Base-by-base conservation (phyloP, 2,329 filamentous ascomycete species). In the Claviceps sp. region DNA sequence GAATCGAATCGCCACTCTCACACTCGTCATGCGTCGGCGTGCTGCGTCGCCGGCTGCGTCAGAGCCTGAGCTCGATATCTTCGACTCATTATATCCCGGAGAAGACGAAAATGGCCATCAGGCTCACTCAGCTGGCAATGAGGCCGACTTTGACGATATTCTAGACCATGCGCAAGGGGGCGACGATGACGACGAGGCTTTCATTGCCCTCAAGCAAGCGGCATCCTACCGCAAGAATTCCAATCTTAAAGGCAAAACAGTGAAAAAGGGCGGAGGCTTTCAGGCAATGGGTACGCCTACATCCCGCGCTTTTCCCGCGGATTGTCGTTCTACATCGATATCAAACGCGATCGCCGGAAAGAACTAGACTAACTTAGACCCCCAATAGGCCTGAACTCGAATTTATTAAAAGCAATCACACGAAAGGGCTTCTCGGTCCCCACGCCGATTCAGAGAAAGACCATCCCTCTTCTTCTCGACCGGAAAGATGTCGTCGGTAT, bases 401-500 rank as follows among this genome's bases (percentile, higher is more conserved):
- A 86, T 59, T 75, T 98, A 4, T 75, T 98, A 24, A 93, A 94
- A 63, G 89, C 93, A 2, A 97, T 98, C 58, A 80, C 87, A 13
- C 80, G 87, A 60, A 98, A 97, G 70, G 94, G 93, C 16, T 98
- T 96, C 69, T 89, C 86, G 0, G 88, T 97, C 2, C 94, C 94
- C 4, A 98, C 93, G 0, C 93, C 93, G 0, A 98, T 98, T 67
- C 93, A 98, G 72, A 82, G 93, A 59, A 97, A 97, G 70, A 88
- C 93, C 2, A 95, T 98, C 47, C 94, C 93, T 4, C 74, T 97
- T 52, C 82, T 98, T 52, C 75, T 97, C 60, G 87, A 94, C 55
- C 81, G 85, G 51, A 87, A 89, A 69, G 93, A 98, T 76, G 87
- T 97, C n/a, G 91, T 98, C 24, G 94, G 90, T 58, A 98, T 98